Base-by-base conservation (phyloP, 768 basidiomycete species). In the Strobilomyces confusus region DNA sequence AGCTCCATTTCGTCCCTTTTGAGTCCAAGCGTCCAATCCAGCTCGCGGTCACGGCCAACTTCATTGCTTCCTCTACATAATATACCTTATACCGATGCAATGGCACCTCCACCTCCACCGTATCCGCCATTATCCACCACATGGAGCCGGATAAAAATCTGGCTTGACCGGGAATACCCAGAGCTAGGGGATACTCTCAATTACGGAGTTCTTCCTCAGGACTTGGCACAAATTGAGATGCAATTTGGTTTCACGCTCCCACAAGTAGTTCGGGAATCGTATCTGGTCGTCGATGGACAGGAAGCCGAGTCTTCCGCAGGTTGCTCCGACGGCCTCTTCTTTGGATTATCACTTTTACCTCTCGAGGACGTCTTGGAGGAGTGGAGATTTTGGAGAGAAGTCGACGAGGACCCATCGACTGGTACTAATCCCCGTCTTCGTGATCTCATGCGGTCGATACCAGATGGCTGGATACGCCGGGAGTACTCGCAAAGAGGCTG, bases 171-270 rank as follows among this genome's bases (percentile, higher is more conserved):
- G 55, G 86, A 95, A 72, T 95, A 95, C 72, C 92, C 94, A 42
- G 95, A 98, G 65, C 80, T 98, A 19, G 89, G 89, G 26, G 95
- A 98, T 69, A 97, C 95, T 9, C 87, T 98, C 59, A 95, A 95
- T 70, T 91, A 89, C 63, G 92, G 92, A 57, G 89, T 92, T 58
- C 79, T 86, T 49, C 86, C 87, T 11, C 80, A 81, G 58, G 86
- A 92, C 67, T 80, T 97, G 55, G 79, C 87, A 36, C 79, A 87
- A 33, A 80, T 95, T 63, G 92, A 97, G 72, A 76, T 86, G 67
- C 82, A 92, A 58, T 84, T 95, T 57, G 92, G 94, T 29, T 83
- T 89, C 60, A 72, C 84, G 9, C 80, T 99, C 20, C 97, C 97
- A 4, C 77, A 80, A 30, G 83, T 86, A 32, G 82, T 99, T n/a